Percentiles rank a stretch among this genome's conserved stretches.
Conservation (phyloP, 2,329 filamentous ascomycete genomes). For the Pseudogymnoascus sp. region DNA sequence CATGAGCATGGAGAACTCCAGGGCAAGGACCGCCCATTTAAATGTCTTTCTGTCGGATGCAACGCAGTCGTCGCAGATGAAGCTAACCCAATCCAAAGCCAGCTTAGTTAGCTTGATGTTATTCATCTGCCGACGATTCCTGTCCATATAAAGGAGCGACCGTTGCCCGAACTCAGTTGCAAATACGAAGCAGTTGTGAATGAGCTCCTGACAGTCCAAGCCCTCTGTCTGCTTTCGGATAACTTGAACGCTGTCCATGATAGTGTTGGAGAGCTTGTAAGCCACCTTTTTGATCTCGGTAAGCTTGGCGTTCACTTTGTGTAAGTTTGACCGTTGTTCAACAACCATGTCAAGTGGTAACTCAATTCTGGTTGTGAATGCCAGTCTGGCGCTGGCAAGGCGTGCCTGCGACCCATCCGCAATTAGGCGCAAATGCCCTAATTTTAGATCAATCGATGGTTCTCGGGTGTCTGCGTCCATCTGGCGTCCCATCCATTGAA, state of each 20-base stretch:
- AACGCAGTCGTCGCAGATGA: conserved; percentile 94
- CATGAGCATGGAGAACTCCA: conserved; percentile 97
- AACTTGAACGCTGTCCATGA: conserved; percentile 96
- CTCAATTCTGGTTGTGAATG: conserved; percentile 71
- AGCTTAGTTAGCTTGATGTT: conserved; percentile 91
- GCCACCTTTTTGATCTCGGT: conserved; percentile 93
- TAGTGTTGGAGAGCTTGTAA: conserved; percentile 93
- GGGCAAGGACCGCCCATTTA: conserved; percentile 88
- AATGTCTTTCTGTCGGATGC: conserved; percentile 93
- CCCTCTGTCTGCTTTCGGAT: conserved; percentile 79
- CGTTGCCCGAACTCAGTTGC: conserved; percentile 98
- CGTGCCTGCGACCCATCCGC: conserved; percentile 78
- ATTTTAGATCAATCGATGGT: conserved; percentile 75
- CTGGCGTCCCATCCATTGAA: conserved; percentile 75
- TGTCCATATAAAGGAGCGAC: conserved; percentile 90
- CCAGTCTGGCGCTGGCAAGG: conserved; percentile 68
- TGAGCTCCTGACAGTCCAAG: conserved; percentile 85
- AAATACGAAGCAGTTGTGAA: conserved; percentile 96
- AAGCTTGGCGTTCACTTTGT: conserved; percentile 82
- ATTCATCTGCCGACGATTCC: conserved; percentile 92
- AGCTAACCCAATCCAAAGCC: conserved; percentile 93
- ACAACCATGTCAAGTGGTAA: conserved; percentile 83
- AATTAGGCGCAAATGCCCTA: conserved; percentile 78
- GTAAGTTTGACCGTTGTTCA: conserved; percentile 86
- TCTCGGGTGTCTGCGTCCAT: conserved; percentile 66